Base-by-base conservation (phyloP, 768 basidiomycete genomes). In the Phlegmacium glaucopus region DNA sequence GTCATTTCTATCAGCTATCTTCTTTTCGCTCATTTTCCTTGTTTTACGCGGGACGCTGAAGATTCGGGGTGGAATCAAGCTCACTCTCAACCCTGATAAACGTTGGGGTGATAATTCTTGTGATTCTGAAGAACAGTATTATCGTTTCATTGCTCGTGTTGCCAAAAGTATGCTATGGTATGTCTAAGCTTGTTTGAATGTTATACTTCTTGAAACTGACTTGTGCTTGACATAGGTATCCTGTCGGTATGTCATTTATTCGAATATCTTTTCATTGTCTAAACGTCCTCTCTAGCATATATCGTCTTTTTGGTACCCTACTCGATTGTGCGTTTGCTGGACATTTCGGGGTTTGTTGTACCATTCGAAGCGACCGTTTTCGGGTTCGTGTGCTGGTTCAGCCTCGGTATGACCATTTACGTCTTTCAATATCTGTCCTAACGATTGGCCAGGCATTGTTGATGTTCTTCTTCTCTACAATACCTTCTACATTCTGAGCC, bases 101-200 rank as follows among this genome's bases (percentile, higher is more conserved):
- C 67, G 75, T 47, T 77, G 74, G 71, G 66, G 61, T 32, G 66
- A 63, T 12, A 53, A 56, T 38, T 59, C 5, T 22, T 22, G 66
- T 32, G 61, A 59, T 18, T 54, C 62, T 17, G 59, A 54, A 1
- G 72, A 75, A 42, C 75, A 77, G 45, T 87, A 87, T 57, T 75
- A 78, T 48, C 72, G 69, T 18, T 85, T 87, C 58, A 71, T 88
- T 22, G 70, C 70, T 26, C 71, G 74, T n/a, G 72, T 90, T 44
- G 76, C 82, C 22, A 71, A 76, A 50, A 81, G 77, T 47, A 84
- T 88, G 83, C 68, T 87, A 38, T 89, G 84, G 87, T 87, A 53
- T 22, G 22, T 22, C 22, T 5, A 22, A 22, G 22, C 46, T 77
- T 62, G 26, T 28, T 56, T 5, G 15, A 30, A 18, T 4, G 35